Evolutionary conservation across 2,329 filamentous ascomycete species (phyloP).

Genomic region (Sclerotinia subarctica): DNA sequence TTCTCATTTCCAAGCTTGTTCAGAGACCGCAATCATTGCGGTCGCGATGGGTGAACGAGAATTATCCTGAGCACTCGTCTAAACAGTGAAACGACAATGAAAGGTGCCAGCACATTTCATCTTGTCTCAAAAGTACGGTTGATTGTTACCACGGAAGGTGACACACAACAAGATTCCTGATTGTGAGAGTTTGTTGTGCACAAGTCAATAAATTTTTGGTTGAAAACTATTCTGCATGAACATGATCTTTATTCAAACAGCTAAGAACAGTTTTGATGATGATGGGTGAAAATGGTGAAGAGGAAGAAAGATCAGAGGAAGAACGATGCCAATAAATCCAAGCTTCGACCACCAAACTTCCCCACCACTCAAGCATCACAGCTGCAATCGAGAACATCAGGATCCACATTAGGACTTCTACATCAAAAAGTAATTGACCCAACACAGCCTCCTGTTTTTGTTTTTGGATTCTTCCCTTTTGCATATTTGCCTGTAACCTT

Average conservation of each 20-base stretch:
- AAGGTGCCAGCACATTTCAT: slow-evolving; percentile 13
- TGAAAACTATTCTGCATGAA: neutral
- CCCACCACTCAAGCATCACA: neutral
- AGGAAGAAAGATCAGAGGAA: slow-evolving; percentile 1
- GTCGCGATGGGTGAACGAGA: neutral
- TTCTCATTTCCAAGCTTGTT: neutral
- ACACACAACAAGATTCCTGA: neutral
- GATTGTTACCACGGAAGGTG: neutral
- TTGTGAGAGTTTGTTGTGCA: neutral
- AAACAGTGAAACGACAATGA: neutral
- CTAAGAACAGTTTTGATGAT: neutral
- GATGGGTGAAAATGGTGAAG: slow-evolving; percentile 5
- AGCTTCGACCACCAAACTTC: slow-evolving; percentile 5
- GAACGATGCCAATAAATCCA: neutral
- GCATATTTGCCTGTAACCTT: neutral
- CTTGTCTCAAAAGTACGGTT: neutral
- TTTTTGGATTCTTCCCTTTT: neutral
- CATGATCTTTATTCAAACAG: neutral
- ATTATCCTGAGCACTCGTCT: neutral
- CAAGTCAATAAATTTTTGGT: neutral
- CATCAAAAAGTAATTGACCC: slow-evolving; percentile 4
- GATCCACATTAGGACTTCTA: slow-evolving; percentile 16
- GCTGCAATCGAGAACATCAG: slow-evolving; percentile 5
- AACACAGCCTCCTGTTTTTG: neutral
- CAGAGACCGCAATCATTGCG: neutral